Conservation (phyloP, 805 yeast genomes). For the Nakazawaea laoshanensis region DNA sequence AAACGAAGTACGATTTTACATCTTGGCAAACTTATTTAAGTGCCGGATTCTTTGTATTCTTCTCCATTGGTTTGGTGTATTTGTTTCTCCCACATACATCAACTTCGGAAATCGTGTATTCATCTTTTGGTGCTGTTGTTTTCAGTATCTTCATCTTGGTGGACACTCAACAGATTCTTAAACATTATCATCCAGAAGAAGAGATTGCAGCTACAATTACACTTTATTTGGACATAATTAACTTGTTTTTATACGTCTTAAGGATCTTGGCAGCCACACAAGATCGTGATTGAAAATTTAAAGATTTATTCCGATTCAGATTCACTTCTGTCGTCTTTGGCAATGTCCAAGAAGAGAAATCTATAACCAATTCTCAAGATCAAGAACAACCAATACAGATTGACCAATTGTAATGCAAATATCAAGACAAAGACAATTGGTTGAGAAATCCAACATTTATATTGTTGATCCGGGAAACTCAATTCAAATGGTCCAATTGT, state of each 20-base stretch:
- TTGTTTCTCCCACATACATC: slow-evolving; percentile 56
- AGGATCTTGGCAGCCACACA: slow-evolving; percentile 40
- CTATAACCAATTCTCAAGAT: slow-evolving; percentile 74
- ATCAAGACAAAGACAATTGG: slow-evolving; percentile 78
- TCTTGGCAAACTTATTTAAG: slow-evolving; percentile 52
- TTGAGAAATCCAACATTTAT: slow-evolving; percentile 94
- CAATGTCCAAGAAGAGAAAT: slow-evolving; percentile 47
- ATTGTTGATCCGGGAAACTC: slow-evolving; percentile 85
- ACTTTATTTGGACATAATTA: slow-evolving; percentile 75
- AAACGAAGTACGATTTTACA: slow-evolving; percentile 67
- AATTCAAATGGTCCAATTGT: slow-evolving; percentile 77
- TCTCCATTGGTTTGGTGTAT: slow-evolving; percentile 64
- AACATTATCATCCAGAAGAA: slow-evolving; percentile 71
- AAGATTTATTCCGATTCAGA: slow-evolving; percentile 66
- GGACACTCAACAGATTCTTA: slow-evolving; percentile 77
- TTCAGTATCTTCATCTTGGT: slow-evolving; percentile 67
- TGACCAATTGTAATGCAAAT: slow-evolving; percentile 75
- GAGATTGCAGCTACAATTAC: slow-evolving; percentile 75
- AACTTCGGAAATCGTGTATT: slow-evolving; percentile 57
- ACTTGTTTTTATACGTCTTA: slow-evolving; percentile 69
- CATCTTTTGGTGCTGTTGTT: slow-evolving; percentile 65
- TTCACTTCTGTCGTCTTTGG: slow-evolving; percentile 82
- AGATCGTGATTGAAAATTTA: slow-evolving; percentile 11
- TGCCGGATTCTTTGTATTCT: slow-evolving; percentile 54
- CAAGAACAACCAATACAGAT: slow-evolving; percentile 79